Evolutionary conservation across 1,284 basidiomycete genomes (phyloP).

Genomic region (Termitomyces sp.): DNA sequence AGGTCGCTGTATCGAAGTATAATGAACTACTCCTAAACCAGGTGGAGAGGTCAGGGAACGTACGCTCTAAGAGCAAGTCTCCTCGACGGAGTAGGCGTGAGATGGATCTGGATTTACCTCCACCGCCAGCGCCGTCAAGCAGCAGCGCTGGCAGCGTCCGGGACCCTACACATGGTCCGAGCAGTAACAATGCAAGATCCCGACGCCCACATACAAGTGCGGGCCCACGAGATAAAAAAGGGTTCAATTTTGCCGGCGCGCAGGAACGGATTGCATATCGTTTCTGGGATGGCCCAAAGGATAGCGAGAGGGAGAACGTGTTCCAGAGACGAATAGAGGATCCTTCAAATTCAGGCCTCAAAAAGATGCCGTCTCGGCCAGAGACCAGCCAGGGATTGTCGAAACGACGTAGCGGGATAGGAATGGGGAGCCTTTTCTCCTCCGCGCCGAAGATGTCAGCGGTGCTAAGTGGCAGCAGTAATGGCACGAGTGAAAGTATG

Average conservation of each 20-base stretch:
- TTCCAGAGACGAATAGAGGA: conserved; percentile 13
- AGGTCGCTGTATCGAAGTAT: conserved; percentile 59
- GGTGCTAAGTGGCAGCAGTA: conserved; percentile 27
- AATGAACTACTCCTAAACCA: conserved; percentile 37
- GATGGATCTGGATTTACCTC: conserved; percentile 25
- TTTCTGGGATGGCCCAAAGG: conserved; percentile 15
- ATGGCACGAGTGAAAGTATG: conserved; percentile 27
- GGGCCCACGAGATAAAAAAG: conserved; percentile 54
- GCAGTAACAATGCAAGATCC: conserved; percentile 16
- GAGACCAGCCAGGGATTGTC: conserved; percentile 19
- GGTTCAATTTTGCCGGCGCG: conserved; percentile 28
- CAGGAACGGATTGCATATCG: conserved; percentile 9
- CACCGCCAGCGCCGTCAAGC: conserved; percentile 29
- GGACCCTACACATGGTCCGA: conserved; percentile 1
- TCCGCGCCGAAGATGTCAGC: conserved; percentile 22
- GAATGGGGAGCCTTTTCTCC: conserved; percentile 17
- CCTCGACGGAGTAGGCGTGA: conserved; percentile 41
- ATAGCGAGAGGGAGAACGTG: conserved; percentile 6
- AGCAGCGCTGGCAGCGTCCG: conserved; percentile 13
- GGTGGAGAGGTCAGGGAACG: conserved; percentile 31
- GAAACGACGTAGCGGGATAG: conserved; percentile 17
- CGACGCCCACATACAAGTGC: conserved; percentile 65
- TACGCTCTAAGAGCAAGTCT: conserved; percentile 59
- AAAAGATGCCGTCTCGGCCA: conserved; percentile 20
- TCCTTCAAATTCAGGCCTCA: conserved; percentile 4